Evolutionary conservation across 2,329 filamentous ascomycete species (phyloP).

Genomic region (Aspergillus sp.): DNA sequence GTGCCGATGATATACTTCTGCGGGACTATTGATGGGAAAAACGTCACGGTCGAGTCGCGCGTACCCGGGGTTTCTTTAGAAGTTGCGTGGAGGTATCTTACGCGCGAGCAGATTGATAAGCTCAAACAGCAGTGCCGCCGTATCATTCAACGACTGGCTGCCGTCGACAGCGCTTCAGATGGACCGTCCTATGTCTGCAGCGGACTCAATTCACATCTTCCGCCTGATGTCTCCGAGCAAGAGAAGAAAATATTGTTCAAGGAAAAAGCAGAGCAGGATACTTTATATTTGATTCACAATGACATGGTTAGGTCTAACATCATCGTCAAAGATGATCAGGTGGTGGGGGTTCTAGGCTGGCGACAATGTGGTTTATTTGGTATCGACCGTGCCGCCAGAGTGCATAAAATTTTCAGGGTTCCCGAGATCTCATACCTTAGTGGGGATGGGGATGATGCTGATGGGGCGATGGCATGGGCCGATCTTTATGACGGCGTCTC

Average conservation of each 20-base stretch:
- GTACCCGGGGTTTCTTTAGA: slow-evolving; percentile 36
- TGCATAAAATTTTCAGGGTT: slow-evolving; percentile 28
- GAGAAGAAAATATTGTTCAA: slow-evolving; percentile 30
- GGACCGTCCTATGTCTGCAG: slow-evolving; percentile 29
- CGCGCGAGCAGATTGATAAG: slow-evolving; percentile 22
- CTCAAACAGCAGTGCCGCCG: slow-evolving; percentile 33
- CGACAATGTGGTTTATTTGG: slow-evolving; percentile 35
- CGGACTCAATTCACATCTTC: slow-evolving; percentile 24
- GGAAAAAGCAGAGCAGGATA: slow-evolving; percentile 18
- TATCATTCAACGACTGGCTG: slow-evolving; percentile 23
- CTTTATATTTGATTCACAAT: slow-evolving; percentile 31
- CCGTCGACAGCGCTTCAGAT: slow-evolving; percentile 18
- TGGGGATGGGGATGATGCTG: slow-evolving; percentile 7
- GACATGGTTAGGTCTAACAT: slow-evolving; percentile 32
- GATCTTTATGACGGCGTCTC: slow-evolving; percentile 30
- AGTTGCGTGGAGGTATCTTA: slow-evolving; percentile 32
- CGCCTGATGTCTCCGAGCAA: slow-evolving; percentile 14
- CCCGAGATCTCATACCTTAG: slow-evolving; percentile 12
- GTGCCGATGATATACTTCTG: slow-evolving; percentile 34
- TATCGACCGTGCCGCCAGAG: slow-evolving; percentile 23
- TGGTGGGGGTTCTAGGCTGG: slow-evolving; percentile 36
- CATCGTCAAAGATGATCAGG: slow-evolving; percentile 29
- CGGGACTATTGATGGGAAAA: slow-evolving; percentile 31
- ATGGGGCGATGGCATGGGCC: slow-evolving; percentile 22
- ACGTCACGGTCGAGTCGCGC: slow-evolving; percentile 34